phyloP scores from a whole-genome alignment of 768 basidiomycete genomes.

The Tricholoma furcatifolium region DNA sequence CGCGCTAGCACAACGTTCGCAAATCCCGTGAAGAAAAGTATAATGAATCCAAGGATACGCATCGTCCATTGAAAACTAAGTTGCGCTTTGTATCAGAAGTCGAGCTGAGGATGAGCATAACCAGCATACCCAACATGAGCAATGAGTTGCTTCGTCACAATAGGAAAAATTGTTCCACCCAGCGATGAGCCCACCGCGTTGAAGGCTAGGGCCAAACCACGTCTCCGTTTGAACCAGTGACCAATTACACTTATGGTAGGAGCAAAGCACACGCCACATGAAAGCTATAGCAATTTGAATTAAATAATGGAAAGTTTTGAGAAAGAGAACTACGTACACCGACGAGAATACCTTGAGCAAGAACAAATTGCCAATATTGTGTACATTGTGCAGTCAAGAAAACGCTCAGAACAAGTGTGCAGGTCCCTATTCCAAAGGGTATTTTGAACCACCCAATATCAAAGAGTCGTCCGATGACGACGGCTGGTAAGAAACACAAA shows the following conservation, averaged over 20 bases:
- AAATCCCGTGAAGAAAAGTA: slow-evolving; percentile 45
- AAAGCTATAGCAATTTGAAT: background rate
- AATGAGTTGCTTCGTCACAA: slow-evolving; percentile 53
- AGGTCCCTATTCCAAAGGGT: slow-evolving; percentile 42
- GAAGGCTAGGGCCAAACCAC: slow-evolving; percentile 54
- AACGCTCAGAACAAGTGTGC: slow-evolving; percentile 44
- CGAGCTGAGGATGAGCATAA: background rate
- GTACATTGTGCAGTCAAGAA: slow-evolving; percentile 60
- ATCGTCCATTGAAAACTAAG: slow-evolving; percentile 68
- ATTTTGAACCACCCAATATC: slow-evolving; percentile 58
- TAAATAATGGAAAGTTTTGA: background rate
- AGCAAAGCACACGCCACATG: slow-evolving; percentile 38
- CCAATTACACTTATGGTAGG: slow-evolving; percentile 48
- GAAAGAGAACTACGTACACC: slow-evolving; percentile 38
- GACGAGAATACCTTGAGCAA: slow-evolving; percentile 60
- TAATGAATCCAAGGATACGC: slow-evolving; percentile 60
- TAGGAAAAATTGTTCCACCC: slow-evolving; percentile 64
- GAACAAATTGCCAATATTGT: slow-evolving; percentile 64
- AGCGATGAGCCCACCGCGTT: slow-evolving; percentile 55
- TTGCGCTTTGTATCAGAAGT: background rate
- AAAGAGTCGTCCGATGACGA: slow-evolving; percentile 55
- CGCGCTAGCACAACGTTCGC: slow-evolving; percentile 46
- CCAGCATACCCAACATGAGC: slow-evolving; percentile 49
- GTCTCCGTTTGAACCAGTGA: slow-evolving; percentile 63
- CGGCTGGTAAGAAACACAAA: slow-evolving; percentile 47